Evolutionary conservation across 108 stramenopile species (phyloP).

Genomic region (Mediolabrus comicus): DNA sequence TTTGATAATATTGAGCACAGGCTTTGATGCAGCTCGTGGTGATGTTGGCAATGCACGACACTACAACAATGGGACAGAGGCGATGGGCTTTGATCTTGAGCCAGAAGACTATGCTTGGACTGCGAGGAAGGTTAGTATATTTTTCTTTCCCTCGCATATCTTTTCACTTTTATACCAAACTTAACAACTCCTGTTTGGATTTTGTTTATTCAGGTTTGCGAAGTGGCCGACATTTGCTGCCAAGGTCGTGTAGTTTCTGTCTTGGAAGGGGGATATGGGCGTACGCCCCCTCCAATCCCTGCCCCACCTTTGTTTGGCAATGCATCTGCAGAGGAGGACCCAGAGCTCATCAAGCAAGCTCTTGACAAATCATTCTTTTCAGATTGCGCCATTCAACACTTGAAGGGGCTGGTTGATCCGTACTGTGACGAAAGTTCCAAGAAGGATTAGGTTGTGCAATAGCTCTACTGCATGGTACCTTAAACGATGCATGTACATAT

Average conservation of each 20-base stretch:
- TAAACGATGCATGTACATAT: conserved; percentile 2
- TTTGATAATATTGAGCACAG: conserved; percentile 94
- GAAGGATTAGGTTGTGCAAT: neutral
- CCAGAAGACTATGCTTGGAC: conserved; percentile 79
- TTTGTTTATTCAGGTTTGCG: conserved; percentile 50
- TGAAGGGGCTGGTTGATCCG: conserved; percentile 83
- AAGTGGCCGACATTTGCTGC: conserved; percentile 89
- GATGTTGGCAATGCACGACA: conserved; percentile 91
- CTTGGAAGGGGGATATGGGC: conserved; percentile 93
- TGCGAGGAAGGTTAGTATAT: conserved; percentile 58
- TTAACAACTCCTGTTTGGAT: neutral
- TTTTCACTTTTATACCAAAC: neutral
- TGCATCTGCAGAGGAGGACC: neutral
- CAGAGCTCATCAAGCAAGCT: conserved; percentile 1
- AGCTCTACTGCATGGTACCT: neutral
- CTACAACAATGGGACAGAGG: conserved; percentile 58
- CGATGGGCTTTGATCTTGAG: conserved; percentile 79
- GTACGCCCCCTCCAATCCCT: conserved; percentile 44
- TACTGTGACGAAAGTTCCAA: conserved; percentile 54
- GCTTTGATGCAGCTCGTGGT: conserved; percentile 94
- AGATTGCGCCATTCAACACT: conserved; percentile 81
- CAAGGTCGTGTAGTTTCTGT: conserved; percentile 91
- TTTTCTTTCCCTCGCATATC: neutral
- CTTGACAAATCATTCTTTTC: conserved; percentile 76
- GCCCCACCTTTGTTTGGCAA: conserved; percentile 17